A percentile compares a stretch with the other conserved stretches of the same genome.
These are phyloP conservation scores for Lizanozyma gosingica DNA, from an alignment of 1,139 yeast species.

Conservation along the genomic window DNA sequence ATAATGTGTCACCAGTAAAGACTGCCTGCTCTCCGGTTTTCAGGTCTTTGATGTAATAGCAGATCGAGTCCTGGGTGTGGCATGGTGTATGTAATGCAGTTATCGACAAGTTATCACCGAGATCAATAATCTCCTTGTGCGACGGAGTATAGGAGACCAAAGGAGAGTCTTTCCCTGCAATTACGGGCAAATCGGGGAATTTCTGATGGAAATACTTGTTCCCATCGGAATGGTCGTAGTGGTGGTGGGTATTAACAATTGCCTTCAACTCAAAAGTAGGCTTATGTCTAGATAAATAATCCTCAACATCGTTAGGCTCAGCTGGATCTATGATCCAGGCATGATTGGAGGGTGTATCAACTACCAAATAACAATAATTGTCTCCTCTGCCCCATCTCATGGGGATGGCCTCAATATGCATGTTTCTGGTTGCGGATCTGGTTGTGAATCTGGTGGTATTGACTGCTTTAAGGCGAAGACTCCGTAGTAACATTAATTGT, in stretches of 20 bases:
- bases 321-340: slow-evolving; percentile 94
- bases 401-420: slow-evolving; percentile 77
- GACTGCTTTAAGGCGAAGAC: too few species aligned
- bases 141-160: slow-evolving; percentile 59
- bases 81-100: slow-evolving; percentile 94
- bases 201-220: slow-evolving; percentile 39
- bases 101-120: slow-evolving; percentile 59
- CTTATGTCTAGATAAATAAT: slow-evolving; percentile 17
- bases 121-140: slow-evolving; percentile 48
- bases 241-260: slow-evolving; percentile 93
- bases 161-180: slow-evolving; percentile 80
- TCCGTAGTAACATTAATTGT: too few species aligned
- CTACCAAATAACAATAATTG: slow-evolving; percentile 75
- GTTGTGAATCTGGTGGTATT: slow-evolving; percentile 1
- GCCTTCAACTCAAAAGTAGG: slow-evolving; percentile 44
- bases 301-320: slow-evolving; percentile 50
- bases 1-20: slow-evolving; percentile 92
- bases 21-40: slow-evolving; percentile 60
- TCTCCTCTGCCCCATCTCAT: slow-evolving; percentile 96
- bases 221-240: slow-evolving; percentile 91
- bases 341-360: slow-evolving; percentile 56
- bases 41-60: slow-evolving; percentile 66
- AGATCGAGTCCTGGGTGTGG: slow-evolving; percentile 92
- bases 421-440: slow-evolving; percentile 27
- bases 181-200: slow-evolving; percentile 55